Base-by-base conservation (phyloP, 1,284 basidiomycete genomes). In the Volvariella surrecta region DNA sequence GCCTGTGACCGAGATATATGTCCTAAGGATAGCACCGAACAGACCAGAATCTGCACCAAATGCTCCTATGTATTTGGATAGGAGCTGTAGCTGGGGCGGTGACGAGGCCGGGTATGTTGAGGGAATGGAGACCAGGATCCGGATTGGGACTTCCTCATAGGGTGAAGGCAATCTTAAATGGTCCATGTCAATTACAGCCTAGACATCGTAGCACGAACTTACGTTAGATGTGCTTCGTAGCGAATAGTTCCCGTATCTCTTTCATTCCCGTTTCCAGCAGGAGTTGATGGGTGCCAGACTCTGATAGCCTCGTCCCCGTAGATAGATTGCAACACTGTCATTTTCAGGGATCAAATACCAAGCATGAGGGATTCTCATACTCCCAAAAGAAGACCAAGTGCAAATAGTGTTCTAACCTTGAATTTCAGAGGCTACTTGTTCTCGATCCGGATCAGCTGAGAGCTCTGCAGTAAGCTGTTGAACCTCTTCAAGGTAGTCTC, bases 31-130 rank as follows among this genome's bases (percentile, higher is more conserved):
- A 7, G 75, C 74, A 15, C 89, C 89, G 57, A 92, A 89, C 13
- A 91, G 69, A 17, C 61, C 58, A 2, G 82, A 61, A 51, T 89
- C 84, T 2, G 83, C 79, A 19, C 80, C 76, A 52, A 81, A 93
- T 4, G 80, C 68, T 1, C 91, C 91, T 22, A 95, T 75, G 60
- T 94, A 95, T 35, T 80, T 75, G 3, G 89, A 92, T 18, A 94
- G 70, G 0, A 95, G 73, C 57, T 93, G 89, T 0, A 94, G 69
- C 54, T 91, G 87, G 1, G 90, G 90, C 7, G 88, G 76, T 9
- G 78, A 71, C 1, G 70, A 60, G 6, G 71, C 59, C 0, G 91
- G 91, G 58, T 95, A 94, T 3, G 73, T 70, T 6, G 68, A 63
- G 3, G 87, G 78, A 2, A 92, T 62, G 18, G 88, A 88, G 31